Conservation (phyloP, 495 filamentous ascomycete genomes). For the Patellaria atrata region DNA sequence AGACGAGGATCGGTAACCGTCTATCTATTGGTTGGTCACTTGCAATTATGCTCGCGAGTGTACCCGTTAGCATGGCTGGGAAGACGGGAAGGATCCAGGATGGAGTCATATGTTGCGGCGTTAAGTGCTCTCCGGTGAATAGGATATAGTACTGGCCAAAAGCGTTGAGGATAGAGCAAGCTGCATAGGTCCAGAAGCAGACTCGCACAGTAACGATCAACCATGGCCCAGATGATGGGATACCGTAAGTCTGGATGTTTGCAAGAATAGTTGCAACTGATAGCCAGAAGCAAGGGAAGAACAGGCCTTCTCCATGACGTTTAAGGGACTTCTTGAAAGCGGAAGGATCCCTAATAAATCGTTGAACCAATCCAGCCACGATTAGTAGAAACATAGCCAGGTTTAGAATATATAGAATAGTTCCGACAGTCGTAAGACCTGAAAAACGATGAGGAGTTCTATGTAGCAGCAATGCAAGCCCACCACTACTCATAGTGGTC, state of each 20-base stretch:
- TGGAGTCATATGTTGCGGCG: conserved; percentile 15
- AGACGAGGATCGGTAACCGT: conserved; percentile 11
- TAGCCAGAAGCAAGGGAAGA: conserved; percentile 54
- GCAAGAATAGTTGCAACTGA: conserved; percentile 47
- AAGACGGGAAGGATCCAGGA: conserved; percentile 19
- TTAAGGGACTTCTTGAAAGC: conserved; percentile 41
- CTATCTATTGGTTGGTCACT: conserved; percentile 11
- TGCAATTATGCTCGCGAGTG: conserved; percentile 15
- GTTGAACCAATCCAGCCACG: conserved; percentile 35
- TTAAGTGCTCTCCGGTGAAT: conserved; percentile 12
- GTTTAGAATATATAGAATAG: conserved; percentile 47
- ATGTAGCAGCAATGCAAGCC: conserved; percentile 45
- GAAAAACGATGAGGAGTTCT: conserved; percentile 43
- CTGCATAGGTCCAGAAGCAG: conserved; percentile 16
- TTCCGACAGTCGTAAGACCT: conserved; percentile 44
- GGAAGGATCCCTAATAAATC: conserved; percentile 40
- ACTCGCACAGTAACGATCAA: conserved; percentile 18
- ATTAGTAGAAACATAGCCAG: conserved; percentile 43
- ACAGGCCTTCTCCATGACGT: conserved; percentile 49
- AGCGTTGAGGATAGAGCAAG: conserved; percentile 14
- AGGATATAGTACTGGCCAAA: conserved; percentile 18
- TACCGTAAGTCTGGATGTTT: conserved; percentile 43
- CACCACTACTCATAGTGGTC: conserved; percentile 51
- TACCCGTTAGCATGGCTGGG: conserved; percentile 18
- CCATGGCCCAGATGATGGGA: conserved; percentile 32